A percentile compares a stretch with the other conserved stretches of the same genome.
Conservation (phyloP, 345 rosid genomes). For the Linum usitatissimum region DNA sequence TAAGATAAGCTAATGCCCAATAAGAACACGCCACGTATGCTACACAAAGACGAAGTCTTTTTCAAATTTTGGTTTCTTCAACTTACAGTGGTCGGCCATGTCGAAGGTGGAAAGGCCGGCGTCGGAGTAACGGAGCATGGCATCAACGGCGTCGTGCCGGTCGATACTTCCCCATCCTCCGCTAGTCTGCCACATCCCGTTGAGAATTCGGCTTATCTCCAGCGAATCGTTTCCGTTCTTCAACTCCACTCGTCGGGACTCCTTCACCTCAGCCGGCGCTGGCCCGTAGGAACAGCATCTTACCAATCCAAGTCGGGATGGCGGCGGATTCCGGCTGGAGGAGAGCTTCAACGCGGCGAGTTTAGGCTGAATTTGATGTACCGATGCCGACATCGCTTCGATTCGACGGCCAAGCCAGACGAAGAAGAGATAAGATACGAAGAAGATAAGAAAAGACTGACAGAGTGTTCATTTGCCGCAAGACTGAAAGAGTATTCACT, state of each 20-base stretch:
- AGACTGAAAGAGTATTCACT: no score
- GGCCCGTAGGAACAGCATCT: conserved; percentile 23
- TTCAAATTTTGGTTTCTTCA: not conserved
- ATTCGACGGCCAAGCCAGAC: not conserved
- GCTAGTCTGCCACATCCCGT: conserved; percentile 93
- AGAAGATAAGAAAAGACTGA: no score
- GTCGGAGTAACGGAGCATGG: conserved; percentile 69
- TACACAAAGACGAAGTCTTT: not conserved
- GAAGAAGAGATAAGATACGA: not conserved
- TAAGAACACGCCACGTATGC: conserved; percentile 12
- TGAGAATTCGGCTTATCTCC: conserved; percentile 69
- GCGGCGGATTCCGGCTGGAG: conserved; percentile 12
- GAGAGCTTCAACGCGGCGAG: conserved; percentile 21
- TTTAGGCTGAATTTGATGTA: conserved; percentile 23
- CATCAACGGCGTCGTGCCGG: conserved; percentile 66
- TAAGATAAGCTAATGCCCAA: not conserved
- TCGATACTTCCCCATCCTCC: conserved; percentile 90
- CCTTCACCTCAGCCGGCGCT: conserved; percentile 17
- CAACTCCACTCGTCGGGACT: conserved; percentile 35
- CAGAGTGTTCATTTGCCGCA: no score
- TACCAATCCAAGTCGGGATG: conserved; percentile 22
- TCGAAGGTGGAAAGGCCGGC: conserved; percentile 91
- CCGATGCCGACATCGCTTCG: conserved; percentile 21
- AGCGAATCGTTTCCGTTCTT: conserved; percentile 76
- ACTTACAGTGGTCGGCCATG: conserved; percentile 90